Evolutionary conservation across 805 yeast genomes (phyloP).

Genomic region (Candida parachauliodes): DNA sequence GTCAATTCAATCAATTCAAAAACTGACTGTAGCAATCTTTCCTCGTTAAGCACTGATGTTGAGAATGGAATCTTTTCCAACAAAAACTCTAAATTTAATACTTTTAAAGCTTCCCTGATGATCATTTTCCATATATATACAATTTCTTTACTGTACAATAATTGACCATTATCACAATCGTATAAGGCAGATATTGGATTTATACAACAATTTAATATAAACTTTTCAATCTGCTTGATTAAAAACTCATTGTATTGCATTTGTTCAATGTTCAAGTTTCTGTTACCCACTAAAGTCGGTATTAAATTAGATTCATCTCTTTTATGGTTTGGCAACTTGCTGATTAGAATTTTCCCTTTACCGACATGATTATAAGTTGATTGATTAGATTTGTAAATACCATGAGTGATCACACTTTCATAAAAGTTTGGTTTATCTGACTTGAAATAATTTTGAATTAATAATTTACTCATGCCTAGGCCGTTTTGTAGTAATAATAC

Average conservation of each 20-base stretch:
- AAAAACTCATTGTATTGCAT: constrained; percentile 41
- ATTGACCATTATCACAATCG: constrained; percentile 75
- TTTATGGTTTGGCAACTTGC: constrained; percentile 21
- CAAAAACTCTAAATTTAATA: constrained; percentile 32
- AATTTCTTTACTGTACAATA: constrained; percentile 40
- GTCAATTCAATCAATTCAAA: constrained; percentile 33
- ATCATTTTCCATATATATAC: constrained; percentile 35
- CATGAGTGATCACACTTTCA: constrained; percentile 83
- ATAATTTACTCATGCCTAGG: constrained; percentile 61
- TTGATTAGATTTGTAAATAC: constrained; percentile 53
- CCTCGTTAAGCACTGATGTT: constrained; percentile 24
- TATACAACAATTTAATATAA: constrained; percentile 76
- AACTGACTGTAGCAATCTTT: constrained; percentile 31
- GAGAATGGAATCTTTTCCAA: constrained; percentile 29
- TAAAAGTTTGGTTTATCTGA: constrained; percentile 53
- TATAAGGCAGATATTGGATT: constrained; percentile 79
- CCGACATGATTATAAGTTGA: constrained; percentile 66
- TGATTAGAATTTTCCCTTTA: constrained; percentile 55
- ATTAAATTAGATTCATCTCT: constrained; percentile 18
- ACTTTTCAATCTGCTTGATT: constrained; percentile 65
- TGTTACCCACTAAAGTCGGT: constrained; percentile 19
- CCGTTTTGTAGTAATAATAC: constrained; percentile 81
- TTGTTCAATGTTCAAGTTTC: constrained; percentile 23
- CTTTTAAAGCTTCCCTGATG: constrained; percentile 43
- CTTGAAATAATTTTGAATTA: constrained; percentile 56